Base-by-base conservation (phyloP, 192 early-diverging fungal species). In the Irineochytrium annulatum region DNA sequence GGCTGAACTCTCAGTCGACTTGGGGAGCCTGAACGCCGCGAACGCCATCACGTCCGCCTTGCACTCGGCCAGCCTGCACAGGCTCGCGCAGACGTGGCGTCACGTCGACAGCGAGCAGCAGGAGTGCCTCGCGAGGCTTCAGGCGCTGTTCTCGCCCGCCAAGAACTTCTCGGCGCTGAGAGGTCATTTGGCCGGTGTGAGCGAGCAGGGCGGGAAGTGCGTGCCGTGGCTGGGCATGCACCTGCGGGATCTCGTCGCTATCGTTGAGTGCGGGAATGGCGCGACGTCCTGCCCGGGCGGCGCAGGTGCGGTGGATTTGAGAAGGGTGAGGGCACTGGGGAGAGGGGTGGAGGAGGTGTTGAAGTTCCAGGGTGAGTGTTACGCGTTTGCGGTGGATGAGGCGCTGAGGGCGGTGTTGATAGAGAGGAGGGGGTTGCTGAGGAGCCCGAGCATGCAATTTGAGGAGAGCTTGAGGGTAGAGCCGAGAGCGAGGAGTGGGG, bases 151-250 rank as follows among this genome's bases (percentile, higher is more conserved):
- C 45, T 29, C 26, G 16, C 62, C 34, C n/a, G 3, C 19, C 5
- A 16, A 28, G 22, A 64, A 64, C 37, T 64, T 58, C 28, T 11
- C 13, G 3, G 14, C 3, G 13, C 43, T 57, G 19, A 32, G 62
- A 13, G 16, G 34, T 27, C 14, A 45, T 1, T 16, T 64, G 32
- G 6, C 24, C 43, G n/a, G 28, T 14, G n/a, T n/a, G 14, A 32
- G 51, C 8, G 17, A 20, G 6, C 8, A 24, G 29, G 5, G 30
- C 13, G 30, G 28, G 29, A 13, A 8, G 3, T 60, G 59, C 24
- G 43, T 49, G 13, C 62, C 62, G 0, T 57, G 32, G 34, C 29
- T 64, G 6, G 62, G 62, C n/a, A 27, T 64, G 13, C 55, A 39
- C 34, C 22, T 19, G 16, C 62, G 43, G 19, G 62, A 64, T 32